Evolutionary conservation across 352 stramenopile species (phyloP), one percentile per base, ranked within the genome.

Genomic region (Globisporangium takayamanum): DNA sequence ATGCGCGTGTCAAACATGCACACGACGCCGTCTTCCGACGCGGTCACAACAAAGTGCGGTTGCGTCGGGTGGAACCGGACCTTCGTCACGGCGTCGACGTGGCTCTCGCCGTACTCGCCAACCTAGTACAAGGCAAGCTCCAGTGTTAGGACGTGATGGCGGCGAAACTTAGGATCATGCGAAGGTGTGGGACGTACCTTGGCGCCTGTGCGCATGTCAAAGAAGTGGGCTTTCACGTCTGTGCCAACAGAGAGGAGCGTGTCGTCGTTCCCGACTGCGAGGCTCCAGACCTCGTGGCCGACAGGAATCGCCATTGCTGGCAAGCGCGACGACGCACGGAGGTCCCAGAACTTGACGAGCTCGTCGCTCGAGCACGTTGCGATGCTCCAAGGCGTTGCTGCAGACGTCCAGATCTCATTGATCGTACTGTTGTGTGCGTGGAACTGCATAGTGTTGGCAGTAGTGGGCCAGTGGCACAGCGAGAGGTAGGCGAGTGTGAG

Each of bases 21-120:
- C 70, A 97, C 88, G 49, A 96, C 72, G 53, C 89, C 89, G 63
- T 97, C 89, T 58, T 97, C 89, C 2, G 87, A 96, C 6, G 82
- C 89, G n/a, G 89, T 95, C 48, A 92, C 80, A 33, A 97, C 74
- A 64, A 89, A 92, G 15, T 78, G 70, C 26, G 59, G 72, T 28
- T 90, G 78, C 39, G 70, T 77, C 42, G 89, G 89, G 59, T 95
- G 85, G 70, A 95, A 96, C 3, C 75, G 80, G 26, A 97, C 87
- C 46, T 90, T 80, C 39, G 89, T 97, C 50, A 97, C 75, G 39
- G 85, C 78, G 62, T 96, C 88, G 25, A 92, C 80, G 69, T 96
- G 87, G 65, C 85, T 94, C 58, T 97, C 89, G 22, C 77, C 80
- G 60, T 96, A 97, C 45, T 84, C 75, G 6, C 87, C 83, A 3